Evolutionary conservation across 257 asterid species (phyloP), one percentile per base, ranked within the genome.

Genomic region (Rhazya stricta): DNA sequence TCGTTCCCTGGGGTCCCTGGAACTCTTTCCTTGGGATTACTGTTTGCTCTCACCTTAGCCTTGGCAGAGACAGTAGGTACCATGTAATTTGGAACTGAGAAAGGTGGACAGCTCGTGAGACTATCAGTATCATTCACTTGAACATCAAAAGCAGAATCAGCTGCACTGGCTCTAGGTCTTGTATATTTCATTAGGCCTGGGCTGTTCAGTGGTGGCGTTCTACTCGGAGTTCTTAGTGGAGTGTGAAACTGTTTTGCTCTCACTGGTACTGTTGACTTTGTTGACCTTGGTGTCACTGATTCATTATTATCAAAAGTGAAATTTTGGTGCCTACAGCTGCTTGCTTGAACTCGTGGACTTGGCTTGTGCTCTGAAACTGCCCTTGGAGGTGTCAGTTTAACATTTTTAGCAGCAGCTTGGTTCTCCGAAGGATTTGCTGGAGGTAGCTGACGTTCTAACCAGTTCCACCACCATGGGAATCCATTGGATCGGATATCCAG

Each of bases 391-490:
- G 96, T 90, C 69, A 51, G 41, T 4, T 75, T 41, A 68, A 71
- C 42, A 76, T 72, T 78, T 79, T 79, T 91, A 3, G 74, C 23
- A 27, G 84, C 71, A 37, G 88, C 18, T 66, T 74, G 89, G 84
- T 69, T 80, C 71, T 80, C 87, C 18, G 92, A 72, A 48, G 78
- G 74, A 70, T 83, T 77, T 53, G 75, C 74, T 53, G 79, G 80
- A 66, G 93, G 93, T 25, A 84, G 83, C 73, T 87, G 96, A 23
- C 88, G 91, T 71, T 92, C 98, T 74, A 95, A 74, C 99, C 98
- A 93, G 85, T 89, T 95, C 99, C 98, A 91, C 98, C 97, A 95
- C 96, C 96, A 89, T 0, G 99, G 97, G 66, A 82, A 86, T 25
- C 97, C 91, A 21, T 84, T 85, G 13, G 91, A 76, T 73, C 86